Base-by-base conservation (phyloP, 2,329 filamentous ascomycete species). In the Cladosporium sp. region DNA sequence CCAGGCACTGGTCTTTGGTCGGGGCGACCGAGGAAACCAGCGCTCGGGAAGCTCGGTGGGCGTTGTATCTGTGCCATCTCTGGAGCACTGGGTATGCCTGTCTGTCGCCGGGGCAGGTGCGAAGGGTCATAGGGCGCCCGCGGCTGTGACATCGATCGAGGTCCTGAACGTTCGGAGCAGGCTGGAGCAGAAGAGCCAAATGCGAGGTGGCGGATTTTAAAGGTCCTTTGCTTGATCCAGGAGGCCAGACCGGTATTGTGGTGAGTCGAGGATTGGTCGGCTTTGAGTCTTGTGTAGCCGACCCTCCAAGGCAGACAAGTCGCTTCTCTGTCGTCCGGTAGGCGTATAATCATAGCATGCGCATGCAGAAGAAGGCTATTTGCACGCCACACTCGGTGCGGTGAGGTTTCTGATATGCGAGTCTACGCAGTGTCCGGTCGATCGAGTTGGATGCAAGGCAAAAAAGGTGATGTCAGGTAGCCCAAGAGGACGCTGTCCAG, bases 61-160 rank as follows among this genome's bases (percentile, higher is more conserved):
- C 67, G 71, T 55, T 73, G 72, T 50, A 68, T 71, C 58, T 73
- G 70, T 27, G 72, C 72, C 72, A 74, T 74, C 52, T 63, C 64
- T 63, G 63, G 53, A 55, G 64, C 33, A 9, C 33, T 32, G 36
- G 40, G 22, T 11, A 29, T 42, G 48, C 35, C 48, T 39, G 48
- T 20, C 22, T 50, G 39, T 50, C 15, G 39, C 32, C 41, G 32
- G 35, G 48, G 19, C 39, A 30, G 41, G 19, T 43, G 40, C 35
- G 32, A 30, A 27, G 48, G 48, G 39, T 50, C 48, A 32, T 43
- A 43, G 20, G 48, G 35, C 16, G 32, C 35, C 33, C 40, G 39
- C 29, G 32, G 48, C 27, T 56, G 59, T 53, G 62, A 61, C 62
- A 65, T 65, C 29, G 53, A 54, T 43, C 19, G 39, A 45, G 33